Base-by-base conservation (phyloP, 495 filamentous ascomycete species). In the Aspergillus mulundensis region DNA sequence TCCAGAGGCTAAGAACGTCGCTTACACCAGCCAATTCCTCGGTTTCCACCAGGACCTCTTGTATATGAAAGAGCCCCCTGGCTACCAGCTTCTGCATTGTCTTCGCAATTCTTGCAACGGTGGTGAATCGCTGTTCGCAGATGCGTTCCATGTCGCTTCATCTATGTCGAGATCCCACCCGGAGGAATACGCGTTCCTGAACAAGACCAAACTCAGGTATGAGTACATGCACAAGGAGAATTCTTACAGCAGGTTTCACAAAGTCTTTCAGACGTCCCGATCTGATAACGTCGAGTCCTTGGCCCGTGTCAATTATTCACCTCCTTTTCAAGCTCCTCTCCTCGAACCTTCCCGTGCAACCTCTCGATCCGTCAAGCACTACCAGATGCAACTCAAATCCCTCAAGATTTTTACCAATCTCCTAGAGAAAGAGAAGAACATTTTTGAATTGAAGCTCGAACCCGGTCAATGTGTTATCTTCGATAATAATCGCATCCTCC, bases 21-120 rank as follows among this genome's bases (percentile, higher is more conserved):
- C 93, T 14, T 96, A 97, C 72, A 96, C 92, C 4, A 83, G 75
- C 65, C 74, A 84, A 41, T 83, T 83, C 60, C 83, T 96, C 1
- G 88, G 87, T 16, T 82, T 94, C 36, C 93, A 97, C 70, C 93
- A 95, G 86, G 93, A 97, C 63, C 80, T 96, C 24, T 78, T 95
- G 65, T 97, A 97, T 75, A 87, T 93, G 76, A 72, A 78, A 14
- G 81, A 88, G 21, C 82, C 89, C 8, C 93, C 93, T 0, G 82
- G 84, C 18, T 78, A 90, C 53, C 93, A 97, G 71, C 73, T 96
- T 16, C 79, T 97, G 5, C 93, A 96, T 67, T 96, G 91, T 61
- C 69, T 96, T 19, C 75, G 85, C 57, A 91, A 91, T 64, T 82
- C 80, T 1, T 83, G 81, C 61, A 72, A 81, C 0, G 90, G 92